Evolutionary conservation across 805 yeast genomes (phyloP), one percentile per base, ranked within the genome.

Genomic region (Tetrapisispora namnaoensis): DNA sequence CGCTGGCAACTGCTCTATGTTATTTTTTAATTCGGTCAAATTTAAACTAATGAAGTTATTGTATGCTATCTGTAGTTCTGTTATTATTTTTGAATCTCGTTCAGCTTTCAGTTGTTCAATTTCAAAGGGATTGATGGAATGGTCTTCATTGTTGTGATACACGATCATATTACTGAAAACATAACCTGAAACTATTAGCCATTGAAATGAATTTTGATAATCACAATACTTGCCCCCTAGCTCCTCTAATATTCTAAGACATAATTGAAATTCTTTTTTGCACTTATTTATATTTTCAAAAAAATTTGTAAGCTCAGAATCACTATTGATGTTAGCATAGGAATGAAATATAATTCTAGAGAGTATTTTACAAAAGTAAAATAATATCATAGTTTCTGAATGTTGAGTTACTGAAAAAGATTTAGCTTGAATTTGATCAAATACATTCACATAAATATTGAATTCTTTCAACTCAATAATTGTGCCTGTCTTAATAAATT

Each of bases 71-170:
- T 52, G 40, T 17, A 64, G 46, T 10, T 46, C 46, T 8, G 57
- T 51, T 9, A 58, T 45, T 2, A 49, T 47, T 11, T 37, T 38
- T 1, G 54, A 44, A n/a, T 53, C 49, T 22, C 49, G 46, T 27
- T 40, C 6, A 24, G 61, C 51, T 38, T 55, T 60, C 9, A 63
- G 36, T 49, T 62, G 64, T 38, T 64, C 67, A 35, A 53, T 55
- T 45, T 59, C 65, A 45, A 64, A 64, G 2, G 68, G 68, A 44
- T 57, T 55, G 22, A 64, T 54, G 9, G 49, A 46, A 14, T 49
- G 46, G 22, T 46, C 50, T 10, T 51, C 51, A 30, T 48, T 35
- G 6, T 44, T 49, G n/a, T 42, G 37, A 17, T 53, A 45, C 20
- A 57, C 40, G 2, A 61, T 46, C 53, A 63, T 55, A 40, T 54